Base-by-base conservation (phyloP, 164 flowering plant species). In the Brasenia schreberi region DNA sequence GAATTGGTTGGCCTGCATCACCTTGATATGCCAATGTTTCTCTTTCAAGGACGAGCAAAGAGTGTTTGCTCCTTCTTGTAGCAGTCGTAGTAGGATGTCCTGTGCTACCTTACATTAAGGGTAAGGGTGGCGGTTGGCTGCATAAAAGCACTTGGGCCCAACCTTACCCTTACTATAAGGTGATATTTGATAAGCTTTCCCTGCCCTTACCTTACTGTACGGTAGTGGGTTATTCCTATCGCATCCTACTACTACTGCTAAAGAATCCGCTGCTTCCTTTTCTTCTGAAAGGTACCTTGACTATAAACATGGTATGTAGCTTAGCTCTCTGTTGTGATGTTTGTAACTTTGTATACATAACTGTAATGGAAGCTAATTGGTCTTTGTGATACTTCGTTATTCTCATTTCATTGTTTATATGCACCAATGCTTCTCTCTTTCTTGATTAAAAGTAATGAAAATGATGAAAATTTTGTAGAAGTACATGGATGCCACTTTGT, bases 1-100 rank as follows among this genome's bases (percentile, higher is more conserved):
- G 67, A 19, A 67, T 69, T 43, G 84, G 73, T 56, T 82, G 83
- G 82, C 81, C 77, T 42, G 74, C 71, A n/a, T 77, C 76, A 53
- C 81, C 77, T 9, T 71, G 71, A 44, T 5, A 64, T 6, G 43
- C 10, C 53, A 2, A 45, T 45, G 7, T 45, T 45, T 45, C 53
- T 12, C 53, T 45, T 12, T 12, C 53, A 23, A 23, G 27, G 27
- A 56, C 3, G 59, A 17, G 12, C 59, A 11, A 56, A 11, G n/a
- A 56, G 12, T 1, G n/a, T 56, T 56, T 56, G 59, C n/a, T 56
- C 59, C 59, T 11, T 11, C n/a, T 56, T 56, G 59, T 56, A 1
- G n/a, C 2, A 56, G n/a, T 56, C 59, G n/a, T 11, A 1, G 16
- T 56, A 11, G 59, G 59, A 11, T 23, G 27, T 23, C n/a, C n/a